phyloP scores from a whole-genome alignment of 2,329 filamentous ascomycete genomes.

The Aureobasidium zeae region DNA sequence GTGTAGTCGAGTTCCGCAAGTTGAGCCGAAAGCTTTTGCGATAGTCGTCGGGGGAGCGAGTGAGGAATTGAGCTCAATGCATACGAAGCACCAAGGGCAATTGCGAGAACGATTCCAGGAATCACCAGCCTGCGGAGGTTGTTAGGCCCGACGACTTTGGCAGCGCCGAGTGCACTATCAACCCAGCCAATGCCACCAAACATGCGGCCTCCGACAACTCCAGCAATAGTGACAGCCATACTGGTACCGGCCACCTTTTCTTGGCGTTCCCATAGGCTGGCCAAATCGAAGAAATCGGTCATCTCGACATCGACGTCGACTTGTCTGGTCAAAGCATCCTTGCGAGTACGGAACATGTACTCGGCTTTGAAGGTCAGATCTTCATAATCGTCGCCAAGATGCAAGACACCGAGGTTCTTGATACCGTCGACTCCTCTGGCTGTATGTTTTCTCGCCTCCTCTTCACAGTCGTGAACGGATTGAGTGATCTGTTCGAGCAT shows the following conservation, averaged over 20 bases:
- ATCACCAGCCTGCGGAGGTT: conserved; percentile 73
- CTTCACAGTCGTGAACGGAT: conserved; percentile 71
- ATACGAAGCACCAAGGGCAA: conserved; percentile 66
- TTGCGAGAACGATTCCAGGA: conserved; percentile 68
- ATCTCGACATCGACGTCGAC: conserved; percentile 82
- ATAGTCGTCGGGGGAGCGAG: conserved; percentile 77
- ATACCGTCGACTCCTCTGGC: conserved; percentile 76
- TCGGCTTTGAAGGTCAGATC: conserved; percentile 83
- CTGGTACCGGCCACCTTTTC: conserved; percentile 92
- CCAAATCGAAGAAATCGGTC: conserved; percentile 87
- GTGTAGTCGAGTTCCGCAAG: conserved; percentile 83
- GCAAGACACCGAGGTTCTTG: conserved; percentile 76
- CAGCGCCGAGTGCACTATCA: conserved; percentile 73
- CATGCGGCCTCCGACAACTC: conserved; percentile 71
- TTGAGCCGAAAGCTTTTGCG: conserved; percentile 72
- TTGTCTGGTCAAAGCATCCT: conserved; percentile 71
- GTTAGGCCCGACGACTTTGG: conserved; percentile 69
- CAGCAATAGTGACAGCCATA: conserved; percentile 86
- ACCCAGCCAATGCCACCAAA: conserved; percentile 82
- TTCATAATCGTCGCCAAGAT: conserved; percentile 79
- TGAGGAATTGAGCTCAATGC: conserved; percentile 78
- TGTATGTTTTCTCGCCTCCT: conserved; percentile 70
- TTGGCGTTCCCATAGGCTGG: conserved; percentile 73
- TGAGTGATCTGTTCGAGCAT: conserved; percentile 83
- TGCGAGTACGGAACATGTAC: conserved; percentile 83